These are phyloP conservation scores for Furculomyces boomerangus DNA, from an alignment of 371 early-diverging fungal genomes.

Conservation along the genomic window DNA sequence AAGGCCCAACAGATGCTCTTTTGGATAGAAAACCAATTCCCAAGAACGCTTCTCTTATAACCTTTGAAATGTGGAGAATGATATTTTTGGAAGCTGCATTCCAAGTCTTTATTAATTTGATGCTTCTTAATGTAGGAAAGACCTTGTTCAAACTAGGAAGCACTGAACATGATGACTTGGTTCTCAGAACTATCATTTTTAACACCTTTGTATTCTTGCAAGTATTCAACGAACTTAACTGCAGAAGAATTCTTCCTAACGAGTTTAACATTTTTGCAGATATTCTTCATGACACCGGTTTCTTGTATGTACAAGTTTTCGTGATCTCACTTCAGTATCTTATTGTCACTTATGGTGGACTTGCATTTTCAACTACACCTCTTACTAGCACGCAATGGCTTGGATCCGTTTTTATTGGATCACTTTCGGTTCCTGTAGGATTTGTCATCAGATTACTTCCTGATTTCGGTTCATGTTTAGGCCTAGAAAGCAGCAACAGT, in stretches of 20 bases:
- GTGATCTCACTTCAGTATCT: conserved; percentile 52
- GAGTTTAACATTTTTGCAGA: conserved; percentile 74
- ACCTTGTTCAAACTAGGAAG: conserved; percentile 40
- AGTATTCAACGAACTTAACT: conserved; percentile 84
- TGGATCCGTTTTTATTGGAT: conserved; percentile 48
- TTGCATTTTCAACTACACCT: conserved; percentile 67
- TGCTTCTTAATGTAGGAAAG: conserved; percentile 37
- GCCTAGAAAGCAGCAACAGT: conserved; percentile 24
- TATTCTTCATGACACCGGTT: conserved; percentile 52
- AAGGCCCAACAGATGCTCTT: conserved; percentile 55
- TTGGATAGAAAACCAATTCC: conserved; percentile 62
- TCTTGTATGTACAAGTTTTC: conserved; percentile 48
- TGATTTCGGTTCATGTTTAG: conserved; percentile 27
- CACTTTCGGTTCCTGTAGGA: conserved; percentile 70
- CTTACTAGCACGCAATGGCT: conserved; percentile 58
- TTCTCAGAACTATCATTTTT: conserved; percentile 71
- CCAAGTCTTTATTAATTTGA: conserved; percentile 52
- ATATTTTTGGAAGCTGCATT: conserved; percentile 73
- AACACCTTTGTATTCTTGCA: conserved; percentile 91
- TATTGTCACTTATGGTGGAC: conserved; percentile 74
- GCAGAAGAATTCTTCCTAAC: conserved; percentile 48
- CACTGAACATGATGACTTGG: conserved; percentile 17
- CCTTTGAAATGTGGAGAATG: conserved; percentile 77
- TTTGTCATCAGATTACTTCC: conserved; percentile 57
- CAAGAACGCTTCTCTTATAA: conserved; percentile 65